Base-by-base conservation (phyloP, 2,329 filamentous ascomycete genomes). In the Colletotrichum lini region DNA sequence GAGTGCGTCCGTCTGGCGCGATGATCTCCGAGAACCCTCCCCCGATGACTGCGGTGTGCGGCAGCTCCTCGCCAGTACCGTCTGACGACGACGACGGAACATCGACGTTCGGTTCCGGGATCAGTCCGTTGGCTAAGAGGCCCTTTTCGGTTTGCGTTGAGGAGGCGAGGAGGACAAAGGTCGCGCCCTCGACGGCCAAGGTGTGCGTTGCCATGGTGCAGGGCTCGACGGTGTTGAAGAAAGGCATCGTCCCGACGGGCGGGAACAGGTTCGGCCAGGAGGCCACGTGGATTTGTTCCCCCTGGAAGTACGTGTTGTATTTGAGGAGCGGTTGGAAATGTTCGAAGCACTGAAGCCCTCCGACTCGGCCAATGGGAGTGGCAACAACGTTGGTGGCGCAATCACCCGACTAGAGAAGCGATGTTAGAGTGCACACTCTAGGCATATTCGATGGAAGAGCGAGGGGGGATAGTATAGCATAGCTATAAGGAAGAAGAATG, bases 291-390 rank as follows among this genome's bases (percentile, higher is more conserved):
- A 79, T 74, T 35, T 79, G 75, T 23, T 78, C 77, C 1, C 76
- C 75, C 8, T 70, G 69, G 7, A 76, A 74, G 9, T 77, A 75
- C 16, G 76, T 77, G 42, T 77, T 73, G 2, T 73, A 65, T 78
- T 66, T 44, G 74, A 84, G 80, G 77, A 86, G 84, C 8, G 83
- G 87, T 77, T 87, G 88, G 77, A 87, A 84, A 73, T 90, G 85
- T 75, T 89, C 86, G 85, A 86, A 89, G 79, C 87, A 89, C 75
- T 87, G 88, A 40, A 90, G 79, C 12, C 84, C 84, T 0, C 88
- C 88, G 10, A 89, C 81, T 10, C 84, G 84, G 3, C 86, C 87
- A 58, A 87, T 84, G 3, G 82, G 80, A 1, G 84, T 85, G 45
- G 85, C 81, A 7, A 85, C 82, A 0, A 89, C 88, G 44, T 83